Base-by-base conservation (phyloP, 2,329 filamentous ascomycete species). In the Alternaria triticimaculans region DNA sequence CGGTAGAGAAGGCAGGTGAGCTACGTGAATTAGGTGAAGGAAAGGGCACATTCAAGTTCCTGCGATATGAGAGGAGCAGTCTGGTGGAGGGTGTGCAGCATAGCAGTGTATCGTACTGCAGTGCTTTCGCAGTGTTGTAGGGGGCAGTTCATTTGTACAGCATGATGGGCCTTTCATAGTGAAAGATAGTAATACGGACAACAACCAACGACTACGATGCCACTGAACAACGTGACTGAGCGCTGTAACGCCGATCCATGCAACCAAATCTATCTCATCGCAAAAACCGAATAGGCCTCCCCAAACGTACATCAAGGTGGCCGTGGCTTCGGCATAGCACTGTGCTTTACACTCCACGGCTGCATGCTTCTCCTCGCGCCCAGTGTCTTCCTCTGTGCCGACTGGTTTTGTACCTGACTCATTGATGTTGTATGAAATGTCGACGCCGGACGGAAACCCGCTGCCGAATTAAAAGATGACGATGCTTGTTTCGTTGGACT, bases 41-140 rank as follows among this genome's bases (percentile, higher is more conserved):
- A 69, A 81, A 80, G 62, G 84, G 88, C 5, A 84, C 78, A 56
- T 96, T 98, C 80, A 88, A 87, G 71, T 93, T 98, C 73, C 86
- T 97, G 60, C 86, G 91, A 73, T 99, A 99, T 79, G 90, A 97
- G 76, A 88, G 94, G 63, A 99, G 95, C 80, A 90, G 88, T 63
- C 82, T 96, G 78, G 91, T 92, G 4, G 84, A 87, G 68, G 84
- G 85, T 28, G 84, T 90, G 1, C 80, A 77, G 15, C 93, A 97
- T 67, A 96, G 90, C 69, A 97, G 94, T 71, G 96, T 99, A 55
- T 97, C 94, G 81, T 99, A 99, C 80, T 94, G 92, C 4, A 95
- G 94, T 77, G 96, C 94, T 4, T 97, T 96, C 84, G 93, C 94
- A 9, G 85, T 94, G 45, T 60, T 77, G 15, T 76, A 49, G 68